Base-by-base conservation (phyloP, 257 asterid species). In the Solanum virginianum region DNA sequence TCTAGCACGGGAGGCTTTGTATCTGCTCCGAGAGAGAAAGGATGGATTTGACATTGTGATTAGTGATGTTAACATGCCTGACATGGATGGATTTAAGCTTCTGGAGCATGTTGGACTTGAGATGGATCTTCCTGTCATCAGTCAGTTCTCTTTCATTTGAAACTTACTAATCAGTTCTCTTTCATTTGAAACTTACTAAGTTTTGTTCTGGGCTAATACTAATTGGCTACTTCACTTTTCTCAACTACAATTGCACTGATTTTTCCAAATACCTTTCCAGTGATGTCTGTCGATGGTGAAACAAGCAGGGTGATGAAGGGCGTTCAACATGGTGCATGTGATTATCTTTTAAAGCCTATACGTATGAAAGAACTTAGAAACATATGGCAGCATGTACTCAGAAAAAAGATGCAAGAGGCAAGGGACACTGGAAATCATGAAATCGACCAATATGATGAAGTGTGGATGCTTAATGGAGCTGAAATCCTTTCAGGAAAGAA, bases 61-160 rank as follows among this genome's bases (percentile, higher is more conserved):
- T 79, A 95, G 99, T 66, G 99, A 96, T 63, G 99, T 95, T 22
- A 95, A 95, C 90, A 96, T 96, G 99, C 99, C 99, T 4, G 98
- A 95, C 85, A 95, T 96, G 99, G 98, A 96, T 85, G 99, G 99
- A 65, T 96, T 96, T 90, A 95, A 92, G 92, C 98, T 96, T 79
- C 91, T 95, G 43, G 99, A 96, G 88, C 98, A 89, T 54, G 98
- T 96, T 66, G 99, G 99, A 69, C 94, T 96, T 29, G 98, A 96
- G 87, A 93, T 96, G 98, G 98, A 96, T 88, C 96, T 96, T 55
- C 99, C 99, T 1, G 98, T 96, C 75, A 95, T 96, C 83, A 96
- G 99, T 96, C 74, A 88, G 94, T 88, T 82, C 66, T 81, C 81
- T 56, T 36, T 85, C 81, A 5, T 68, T 18, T 13, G 14, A 55